Base-by-base conservation (phyloP, 129 eudicot species). In the Chrysanthemum seticuspe region DNA sequence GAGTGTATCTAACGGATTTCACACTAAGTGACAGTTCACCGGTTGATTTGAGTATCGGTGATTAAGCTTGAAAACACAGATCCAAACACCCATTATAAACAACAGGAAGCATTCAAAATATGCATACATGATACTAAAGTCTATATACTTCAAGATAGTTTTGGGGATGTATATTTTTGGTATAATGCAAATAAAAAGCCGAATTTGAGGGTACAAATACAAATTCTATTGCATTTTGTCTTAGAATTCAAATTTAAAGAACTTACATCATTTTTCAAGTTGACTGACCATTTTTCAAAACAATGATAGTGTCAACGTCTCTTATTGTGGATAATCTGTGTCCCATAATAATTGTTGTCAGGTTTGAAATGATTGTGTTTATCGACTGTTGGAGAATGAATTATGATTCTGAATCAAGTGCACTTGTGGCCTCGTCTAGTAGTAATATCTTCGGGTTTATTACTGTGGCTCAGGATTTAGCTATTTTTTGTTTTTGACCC, bases 361-460 rank as follows among this genome's bases (percentile, higher is more conserved):
- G 76, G 18, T 79, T 73, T 13, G 88, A 82, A 87, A 86, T 84
- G 49, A 80, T 83, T 34, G 79, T 67, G 29, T 81, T 79, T 16
- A 91, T 65, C 25, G 97, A 86, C 66, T 88, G 83, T 72, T 88
- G 97, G 65, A 91, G 92, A 0, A 84, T 51, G 62, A 65, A 67
- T 79, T 88, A 96, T 12, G 96, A 91, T 78, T 86, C 96, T 14
- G 91, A 79, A 72, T 91, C 97, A 12, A 85, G 89, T 51, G 97
- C 95, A 80, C 97, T 90, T 45, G 97, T 90, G 27, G 97, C 97
- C 60, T 91, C 97, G 23, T 91, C 97, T 19, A 91, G 85, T 16
- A 91, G 92, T 31, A 88, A 69, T 70, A 91, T 80, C 68, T 88
- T 86, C 10, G 97, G 95, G 58, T 88, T 85, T 70, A 90, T 71